phyloP scores from a whole-genome alignment of 345 rosid species.

The Citrus mangshanensis region DNA sequence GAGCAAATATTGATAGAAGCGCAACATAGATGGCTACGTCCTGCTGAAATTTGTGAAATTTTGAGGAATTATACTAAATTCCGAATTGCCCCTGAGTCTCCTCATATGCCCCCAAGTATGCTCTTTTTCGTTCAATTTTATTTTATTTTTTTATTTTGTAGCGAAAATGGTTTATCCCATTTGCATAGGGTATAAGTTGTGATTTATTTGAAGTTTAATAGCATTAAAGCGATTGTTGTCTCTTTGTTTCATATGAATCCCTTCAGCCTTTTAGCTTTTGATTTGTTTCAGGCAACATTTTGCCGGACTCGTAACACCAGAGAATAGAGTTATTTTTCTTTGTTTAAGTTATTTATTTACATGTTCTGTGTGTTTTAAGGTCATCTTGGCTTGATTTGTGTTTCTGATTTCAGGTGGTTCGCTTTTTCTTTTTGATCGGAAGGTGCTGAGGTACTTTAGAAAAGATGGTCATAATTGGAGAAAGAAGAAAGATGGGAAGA shows the following conservation, averaged over 20 bases:
- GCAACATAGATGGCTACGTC: slow-evolving; percentile 86
- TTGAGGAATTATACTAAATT: slow-evolving; percentile 58
- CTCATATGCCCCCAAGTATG: slow-evolving; percentile 70
- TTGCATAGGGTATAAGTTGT: not conserved
- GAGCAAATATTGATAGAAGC: slow-evolving; percentile 81
- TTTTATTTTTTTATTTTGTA: not conserved
- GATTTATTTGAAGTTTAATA: not conserved
- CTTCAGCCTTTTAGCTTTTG: not conserved
- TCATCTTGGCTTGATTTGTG: not conserved
- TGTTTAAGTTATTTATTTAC: not conserved
- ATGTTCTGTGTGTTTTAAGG: not conserved
- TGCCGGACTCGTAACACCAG: not conserved
- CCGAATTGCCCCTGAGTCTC: slow-evolving; percentile 73
- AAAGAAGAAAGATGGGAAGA: slow-evolving; percentile 92
- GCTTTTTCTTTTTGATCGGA: slow-evolving; percentile 80
- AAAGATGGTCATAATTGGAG: slow-evolving; percentile 98
- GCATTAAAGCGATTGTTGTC: not conserved
- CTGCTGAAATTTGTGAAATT: slow-evolving; percentile 93
- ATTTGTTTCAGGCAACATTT: not conserved
- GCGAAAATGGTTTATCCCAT: not conserved
- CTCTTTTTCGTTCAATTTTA: not conserved
- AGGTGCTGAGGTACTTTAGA: slow-evolving; percentile 86
- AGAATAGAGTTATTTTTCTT: not conserved
- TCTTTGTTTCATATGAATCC: not conserved
- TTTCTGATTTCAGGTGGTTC: slow-evolving; percentile 67